Evolutionary conservation across 345 rosid genomes (phyloP).

Genomic region (Punica granatum): DNA sequence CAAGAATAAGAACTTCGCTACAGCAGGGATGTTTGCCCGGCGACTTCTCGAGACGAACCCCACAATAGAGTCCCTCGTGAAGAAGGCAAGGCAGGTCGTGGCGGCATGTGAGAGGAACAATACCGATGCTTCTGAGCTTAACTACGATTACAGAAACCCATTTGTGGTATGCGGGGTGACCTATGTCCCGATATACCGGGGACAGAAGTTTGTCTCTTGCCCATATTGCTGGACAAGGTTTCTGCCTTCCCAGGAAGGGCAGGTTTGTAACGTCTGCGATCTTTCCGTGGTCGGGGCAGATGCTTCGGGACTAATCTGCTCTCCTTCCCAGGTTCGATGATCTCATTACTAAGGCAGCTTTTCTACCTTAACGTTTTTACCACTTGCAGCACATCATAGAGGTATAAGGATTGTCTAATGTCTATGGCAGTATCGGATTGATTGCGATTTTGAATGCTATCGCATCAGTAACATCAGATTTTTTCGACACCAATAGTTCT

Average conservation of each 20-base stretch:
- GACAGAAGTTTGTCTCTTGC: slow-evolving; percentile 80
- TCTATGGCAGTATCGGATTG: no score
- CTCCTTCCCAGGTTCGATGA: slow-evolving; percentile 78
- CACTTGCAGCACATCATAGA: no score
- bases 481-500: neutral
- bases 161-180: slow-evolving; percentile 86
- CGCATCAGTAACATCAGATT: neutral
- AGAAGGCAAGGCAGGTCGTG: slow-evolving; percentile 68
- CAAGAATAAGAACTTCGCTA: slow-evolving; percentile 68
- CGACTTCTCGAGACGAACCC: slow-evolving; percentile 82
- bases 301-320: slow-evolving; percentile 88
- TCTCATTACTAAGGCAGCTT: neutral
- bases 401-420: no score
- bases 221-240: slow-evolving; percentile 83
- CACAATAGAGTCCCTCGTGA: slow-evolving; percentile 59
- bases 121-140: slow-evolving; percentile 56
- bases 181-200: slow-evolving; percentile 81
- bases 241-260: slow-evolving; percentile 65
- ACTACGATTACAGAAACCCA: slow-evolving; percentile 90
- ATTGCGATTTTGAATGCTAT: neutral
- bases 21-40: slow-evolving; percentile 75
- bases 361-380: no score
- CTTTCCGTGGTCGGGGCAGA: slow-evolving; percentile 82
- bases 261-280: slow-evolving; percentile 68
- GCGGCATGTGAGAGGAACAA: slow-evolving; percentile 76